Base-by-base conservation (phyloP, 345 rosid species). In the Euphorbia tirucalli region DNA sequence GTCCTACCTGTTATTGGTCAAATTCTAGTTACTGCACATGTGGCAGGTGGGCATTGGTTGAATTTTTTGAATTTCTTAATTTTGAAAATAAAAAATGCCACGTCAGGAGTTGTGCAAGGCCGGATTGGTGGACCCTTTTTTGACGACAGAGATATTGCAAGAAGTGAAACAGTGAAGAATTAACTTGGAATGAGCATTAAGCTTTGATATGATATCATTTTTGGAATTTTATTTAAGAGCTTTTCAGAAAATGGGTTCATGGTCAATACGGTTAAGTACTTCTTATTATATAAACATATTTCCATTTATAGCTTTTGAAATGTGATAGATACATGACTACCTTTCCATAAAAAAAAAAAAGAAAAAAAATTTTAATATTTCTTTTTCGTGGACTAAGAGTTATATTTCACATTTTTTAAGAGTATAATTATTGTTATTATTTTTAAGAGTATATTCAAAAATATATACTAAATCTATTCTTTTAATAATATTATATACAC, bases 11-110 rank as follows among this genome's bases (percentile, higher is more conserved):
- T 22, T 37, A 24, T 16, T 13, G 3, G 0, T 32, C 25, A 14
- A 7, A 49, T 8, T 4, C 5, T 49, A 1, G n/a, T 6, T 28
- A 9, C 11, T 37, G 35, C 32, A 11, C 11, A 68, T 30, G 43
- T 68, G 71, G 71, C 71, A 35, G 31, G 25, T 10, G 5, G 0
- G 1, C 35, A 54, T 32, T 68, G 71, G 61, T 25, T 67, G n/a
- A 1, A 2, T 21, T 21, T 35, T 9, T 11, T 32, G 21, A n/a
- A n/a, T n/a, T 69, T 16, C 6, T 14, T 25, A 24, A 24, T 52
- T 50, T 41, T 55, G 16, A 62, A 8, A 50, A 41, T 41, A 22
- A 57, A 11, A 25, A 24, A 37, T 69, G 63, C 72, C 72, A 56
- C 27, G 11, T 65, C 32, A 24, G 28, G 39, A 24, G 24, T 41